Evolutionary conservation across 352 stramenopile species (phyloP), one percentile per base, ranked within the genome.

Genomic region (Globisporangium recalcitrans): DNA sequence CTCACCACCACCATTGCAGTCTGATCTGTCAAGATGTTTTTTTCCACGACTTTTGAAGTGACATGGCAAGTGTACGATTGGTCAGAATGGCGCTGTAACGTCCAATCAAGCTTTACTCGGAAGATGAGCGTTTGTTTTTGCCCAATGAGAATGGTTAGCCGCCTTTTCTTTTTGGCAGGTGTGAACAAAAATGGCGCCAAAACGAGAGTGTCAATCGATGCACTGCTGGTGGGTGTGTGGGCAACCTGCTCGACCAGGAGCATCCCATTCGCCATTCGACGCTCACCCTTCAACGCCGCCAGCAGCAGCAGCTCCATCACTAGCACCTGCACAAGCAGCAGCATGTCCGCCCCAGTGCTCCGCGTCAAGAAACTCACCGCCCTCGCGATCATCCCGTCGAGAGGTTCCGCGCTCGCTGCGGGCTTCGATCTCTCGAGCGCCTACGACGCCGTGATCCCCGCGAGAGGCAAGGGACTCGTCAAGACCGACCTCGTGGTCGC

Each of bases 401-500:
- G 84, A 42, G 89, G 89, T 53, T 96, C 87, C 11, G 71, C 71
- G 29, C 71, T 93, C 22, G 80, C 89, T 1, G 89, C 89, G 1
- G 89, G 89, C 31, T 80, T 93, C 52, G 89, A 97, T 62, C 77
- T 97, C 44, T 81, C 88, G 19, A 89, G 76, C 64, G 82, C 91
- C 40, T 88, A 96, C 66, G 81, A 96, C 58, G 87, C 75, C 13
- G 80, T 96, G 3, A 90, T 99, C 51, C 88, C 91, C 9, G 90
- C 96, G 16, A 75, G 82, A 10, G 92, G 91, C 67, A 98, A 98
- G 65, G 95, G 74, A 3, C 78, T 99, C 44, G 87, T 99, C 62
- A 97, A 98, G 74, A 99, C 97, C n/a, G 97, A 99, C 70, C 74
- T 99, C 10, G 81, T 81, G 48, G 97, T 99, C 64, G 92, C 92